These are phyloP conservation scores for Stagonosporopsis vannaccii DNA, from an alignment of 2,329 filamentous ascomycete genomes.

Conservation along the genomic window DNA sequence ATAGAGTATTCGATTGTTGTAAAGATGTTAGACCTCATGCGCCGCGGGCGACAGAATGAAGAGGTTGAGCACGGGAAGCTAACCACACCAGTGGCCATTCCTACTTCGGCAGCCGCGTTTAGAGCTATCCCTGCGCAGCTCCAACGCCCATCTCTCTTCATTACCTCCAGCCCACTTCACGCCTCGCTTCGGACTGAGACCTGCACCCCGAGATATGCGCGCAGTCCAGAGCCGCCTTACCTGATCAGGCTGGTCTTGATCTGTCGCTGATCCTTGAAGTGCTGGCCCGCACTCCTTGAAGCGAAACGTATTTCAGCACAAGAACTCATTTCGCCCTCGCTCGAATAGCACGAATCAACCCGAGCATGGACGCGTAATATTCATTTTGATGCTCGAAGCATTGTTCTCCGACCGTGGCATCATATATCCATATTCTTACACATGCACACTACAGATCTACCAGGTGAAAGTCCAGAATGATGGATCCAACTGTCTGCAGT, in stretches of 20 bases:
- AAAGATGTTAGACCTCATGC: slow-evolving; percentile 37
- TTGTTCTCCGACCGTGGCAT: background rate
- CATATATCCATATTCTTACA: background rate
- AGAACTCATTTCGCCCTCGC: background rate
- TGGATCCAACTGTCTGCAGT: background rate
- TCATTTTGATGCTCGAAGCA: background rate
- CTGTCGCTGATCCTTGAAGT: slow-evolving; percentile 11
- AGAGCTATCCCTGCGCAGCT: slow-evolving; percentile 25
- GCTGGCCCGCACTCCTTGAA: slow-evolving; percentile 19
- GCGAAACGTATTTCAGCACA: slow-evolving; percentile 12
- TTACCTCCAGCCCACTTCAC: slow-evolving; percentile 17
- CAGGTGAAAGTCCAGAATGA: background rate
- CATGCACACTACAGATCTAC: background rate
- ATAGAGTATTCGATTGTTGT: slow-evolving; percentile 41
- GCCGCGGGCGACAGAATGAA: slow-evolving; percentile 20
- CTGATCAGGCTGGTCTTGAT: slow-evolving; percentile 12
- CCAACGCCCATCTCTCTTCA: slow-evolving; percentile 8
- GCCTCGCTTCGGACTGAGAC: slow-evolving; percentile 4
- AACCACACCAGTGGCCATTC: slow-evolving; percentile 24
- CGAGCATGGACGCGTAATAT: background rate
- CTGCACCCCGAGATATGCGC: slow-evolving; percentile 1
- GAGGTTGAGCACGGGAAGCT: slow-evolving; percentile 39
- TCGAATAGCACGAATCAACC: background rate
- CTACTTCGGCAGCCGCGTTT: slow-evolving; percentile 27
- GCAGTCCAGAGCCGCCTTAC: background rate